These are phyloP conservation scores for Penicillium sp. DNA, from an alignment of 2,329 filamentous ascomycete species.

Conservation along the genomic window DNA sequence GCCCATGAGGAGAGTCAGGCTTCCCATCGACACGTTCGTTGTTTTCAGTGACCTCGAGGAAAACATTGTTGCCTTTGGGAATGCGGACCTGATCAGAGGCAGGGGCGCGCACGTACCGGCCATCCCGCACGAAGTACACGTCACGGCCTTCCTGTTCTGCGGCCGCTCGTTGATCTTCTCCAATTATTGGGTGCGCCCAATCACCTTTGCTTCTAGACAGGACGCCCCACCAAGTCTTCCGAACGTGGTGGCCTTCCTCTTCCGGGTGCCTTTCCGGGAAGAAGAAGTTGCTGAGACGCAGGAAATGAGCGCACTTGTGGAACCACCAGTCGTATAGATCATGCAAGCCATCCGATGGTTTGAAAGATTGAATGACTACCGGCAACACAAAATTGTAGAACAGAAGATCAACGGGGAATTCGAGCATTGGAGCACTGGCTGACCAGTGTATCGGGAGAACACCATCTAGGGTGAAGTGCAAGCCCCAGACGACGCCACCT, in stretches of 20 bases:
- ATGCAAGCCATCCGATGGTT: slow-evolving; percentile 78
- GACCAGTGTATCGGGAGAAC: slow-evolving; percentile 92
- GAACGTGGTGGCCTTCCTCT: slow-evolving; percentile 69
- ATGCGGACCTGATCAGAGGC: slow-evolving; percentile 94
- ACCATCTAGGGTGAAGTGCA: slow-evolving; percentile 62
- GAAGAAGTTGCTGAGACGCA: slow-evolving; percentile 86
- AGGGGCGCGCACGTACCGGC: slow-evolving; percentile 84
- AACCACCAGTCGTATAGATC: slow-evolving; percentile 96
- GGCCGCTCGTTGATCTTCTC: slow-evolving; percentile 28
- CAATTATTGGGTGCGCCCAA: slow-evolving; percentile 34
- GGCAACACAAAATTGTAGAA: slow-evolving; percentile 98
- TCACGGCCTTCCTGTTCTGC: slow-evolving; percentile 42
- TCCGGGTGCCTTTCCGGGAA: slow-evolving; percentile 78
- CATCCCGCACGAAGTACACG: slow-evolving; percentile 62
- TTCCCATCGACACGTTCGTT: slow-evolving; percentile 63
- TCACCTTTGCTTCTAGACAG: slow-evolving; percentile 40
- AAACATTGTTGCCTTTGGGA: slow-evolving; percentile 76
- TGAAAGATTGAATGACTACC: slow-evolving; percentile 75
- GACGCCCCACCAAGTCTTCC: slow-evolving; percentile 55
- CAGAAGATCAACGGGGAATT: slow-evolving; percentile 89
- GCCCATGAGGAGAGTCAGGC: slow-evolving; percentile 51
- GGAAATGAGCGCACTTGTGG: slow-evolving; percentile 70
- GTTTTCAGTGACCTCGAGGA: slow-evolving; percentile 68
- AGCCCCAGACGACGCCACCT: slow-evolving; percentile 92
- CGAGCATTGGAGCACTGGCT: slow-evolving; percentile 83